These are phyloP conservation scores for Tuber melanosporum DNA, from an alignment of 495 filamentous ascomycete genomes.

Conservation along the genomic window DNA sequence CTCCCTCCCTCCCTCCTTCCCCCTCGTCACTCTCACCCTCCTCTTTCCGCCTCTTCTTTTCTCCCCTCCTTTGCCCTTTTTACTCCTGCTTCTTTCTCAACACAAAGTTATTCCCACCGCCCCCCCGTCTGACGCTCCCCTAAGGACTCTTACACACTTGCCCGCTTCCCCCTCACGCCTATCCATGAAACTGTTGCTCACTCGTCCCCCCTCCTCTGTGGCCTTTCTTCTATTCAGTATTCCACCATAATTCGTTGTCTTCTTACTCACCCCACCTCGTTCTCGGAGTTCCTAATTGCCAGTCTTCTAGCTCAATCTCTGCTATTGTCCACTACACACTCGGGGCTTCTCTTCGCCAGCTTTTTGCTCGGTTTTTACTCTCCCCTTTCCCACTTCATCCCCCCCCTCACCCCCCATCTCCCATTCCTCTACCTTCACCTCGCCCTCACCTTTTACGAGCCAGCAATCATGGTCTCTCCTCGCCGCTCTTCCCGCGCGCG, in stretches of 20 bases:
- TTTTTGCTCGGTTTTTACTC: slow-evolving; percentile 17
- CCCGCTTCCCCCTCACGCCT: not conserved
- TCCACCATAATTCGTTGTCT: slow-evolving; percentile 39
- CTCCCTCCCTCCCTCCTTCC: slow-evolving; percentile 42
- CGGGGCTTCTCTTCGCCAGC: not conserved
- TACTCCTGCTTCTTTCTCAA: slow-evolving; percentile 36
- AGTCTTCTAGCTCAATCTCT: not conserved
- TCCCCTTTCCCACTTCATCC: not conserved
- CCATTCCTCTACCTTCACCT: slow-evolving; percentile 12
- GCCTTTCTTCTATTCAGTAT: slow-evolving; percentile 47
- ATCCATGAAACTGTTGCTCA: slow-evolving; percentile 5
- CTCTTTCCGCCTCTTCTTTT: slow-evolving; percentile 33
- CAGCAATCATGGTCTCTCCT: slow-evolving; percentile 51
- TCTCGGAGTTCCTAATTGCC: not conserved
- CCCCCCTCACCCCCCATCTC: slow-evolving; percentile 14
- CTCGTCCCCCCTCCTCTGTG: slow-evolving; percentile 4
- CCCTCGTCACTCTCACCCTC: slow-evolving; percentile 30
- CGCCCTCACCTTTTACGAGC: slow-evolving; percentile 13
- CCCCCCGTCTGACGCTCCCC: not conserved
- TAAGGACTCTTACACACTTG: not conserved
- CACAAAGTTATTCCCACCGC: not conserved
- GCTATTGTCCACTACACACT: not conserved
- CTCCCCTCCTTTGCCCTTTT: slow-evolving; percentile 16
- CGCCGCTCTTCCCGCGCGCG: slow-evolving; percentile 90
- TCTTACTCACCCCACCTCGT: slow-evolving; percentile 20